Conservation (phyloP, 305 asterid species). For the Plantago lanceolata region DNA sequence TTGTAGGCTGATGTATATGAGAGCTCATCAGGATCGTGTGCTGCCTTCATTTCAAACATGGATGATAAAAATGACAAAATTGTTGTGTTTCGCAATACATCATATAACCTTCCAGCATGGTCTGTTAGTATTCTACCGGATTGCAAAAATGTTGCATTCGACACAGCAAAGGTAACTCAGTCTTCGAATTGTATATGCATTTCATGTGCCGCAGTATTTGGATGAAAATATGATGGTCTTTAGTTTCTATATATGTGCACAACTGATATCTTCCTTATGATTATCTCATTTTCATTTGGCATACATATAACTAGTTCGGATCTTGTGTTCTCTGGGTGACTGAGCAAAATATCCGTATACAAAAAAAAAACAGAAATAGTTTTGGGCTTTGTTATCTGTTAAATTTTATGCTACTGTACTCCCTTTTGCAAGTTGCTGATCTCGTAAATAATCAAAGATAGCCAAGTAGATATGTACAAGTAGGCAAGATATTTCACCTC, state of each 20-base stretch:
- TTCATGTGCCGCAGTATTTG: constrained; percentile 10
- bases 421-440: neutral
- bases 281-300: no score
- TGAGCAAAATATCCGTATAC: no score
- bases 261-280: no score
- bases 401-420: neutral
- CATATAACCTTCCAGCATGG: constrained; percentile 81
- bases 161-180: constrained; percentile 73
- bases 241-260: no score
- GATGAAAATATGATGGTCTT: constrained; percentile 6
- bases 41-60: constrained; percentile 76
- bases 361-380: neutral
- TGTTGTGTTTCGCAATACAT: constrained; percentile 60
- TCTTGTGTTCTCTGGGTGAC: no score
- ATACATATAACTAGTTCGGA: neutral
- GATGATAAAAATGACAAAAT: constrained; percentile 62
- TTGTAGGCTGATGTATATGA: constrained; percentile 78
- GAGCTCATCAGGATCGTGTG: constrained; percentile 64
- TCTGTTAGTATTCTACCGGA: constrained; percentile 86
- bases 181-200: constrained; percentile 17
- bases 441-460: neutral
- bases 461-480: constrained; percentile 10
- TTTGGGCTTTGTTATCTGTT: neutral
- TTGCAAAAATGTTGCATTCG: constrained; percentile 79
- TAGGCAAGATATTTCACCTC: constrained; percentile 1